Evolutionary conservation across 164 flowering plant species (phyloP).

Genomic region (Vitis rupestris): DNA sequence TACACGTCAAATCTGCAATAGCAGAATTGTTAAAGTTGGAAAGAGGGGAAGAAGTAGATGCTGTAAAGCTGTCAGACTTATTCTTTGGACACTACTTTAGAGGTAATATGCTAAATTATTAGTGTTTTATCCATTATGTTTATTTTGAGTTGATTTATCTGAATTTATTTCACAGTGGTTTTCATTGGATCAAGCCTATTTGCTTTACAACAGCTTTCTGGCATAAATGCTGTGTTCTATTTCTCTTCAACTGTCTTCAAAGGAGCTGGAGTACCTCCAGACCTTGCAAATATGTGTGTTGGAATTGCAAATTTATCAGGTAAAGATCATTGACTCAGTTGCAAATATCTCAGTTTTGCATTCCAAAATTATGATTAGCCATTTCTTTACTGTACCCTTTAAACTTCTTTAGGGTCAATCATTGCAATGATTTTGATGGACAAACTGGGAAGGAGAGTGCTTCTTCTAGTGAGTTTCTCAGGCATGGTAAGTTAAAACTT

Average conservation of each 20-base stretch:
- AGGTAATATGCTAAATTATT: constrained; percentile 19
- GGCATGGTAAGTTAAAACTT: constrained; percentile 36
- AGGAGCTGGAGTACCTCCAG: constrained; percentile 64
- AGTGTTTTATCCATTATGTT: not conserved
- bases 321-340: constrained; percentile 8
- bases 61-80: constrained; percentile 33
- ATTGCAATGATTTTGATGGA: constrained; percentile 45
- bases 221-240: constrained; percentile 83
- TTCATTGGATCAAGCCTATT: constrained; percentile 56
- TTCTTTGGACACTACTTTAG: constrained; percentile 32
- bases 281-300: constrained; percentile 52
- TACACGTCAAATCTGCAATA: constrained; percentile 33
- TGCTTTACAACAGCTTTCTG: constrained; percentile 82
- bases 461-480: constrained; percentile 40
- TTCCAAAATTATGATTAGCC: too few relatives aligned
- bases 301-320: constrained; percentile 65
- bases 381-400: not conserved
- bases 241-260: constrained; percentile 74
- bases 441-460: constrained; percentile 42
- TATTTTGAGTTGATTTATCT: not conserved
- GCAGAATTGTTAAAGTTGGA: constrained; percentile 41
- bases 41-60: constrained; percentile 35
- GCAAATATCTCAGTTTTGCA: not conserved
- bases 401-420: constrained; percentile 31
- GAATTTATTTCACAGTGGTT: constrained; percentile 39